Evolutionary conservation across 495 filamentous ascomycete genomes (phyloP).

Genomic region (Penicillium flavigenum): DNA sequence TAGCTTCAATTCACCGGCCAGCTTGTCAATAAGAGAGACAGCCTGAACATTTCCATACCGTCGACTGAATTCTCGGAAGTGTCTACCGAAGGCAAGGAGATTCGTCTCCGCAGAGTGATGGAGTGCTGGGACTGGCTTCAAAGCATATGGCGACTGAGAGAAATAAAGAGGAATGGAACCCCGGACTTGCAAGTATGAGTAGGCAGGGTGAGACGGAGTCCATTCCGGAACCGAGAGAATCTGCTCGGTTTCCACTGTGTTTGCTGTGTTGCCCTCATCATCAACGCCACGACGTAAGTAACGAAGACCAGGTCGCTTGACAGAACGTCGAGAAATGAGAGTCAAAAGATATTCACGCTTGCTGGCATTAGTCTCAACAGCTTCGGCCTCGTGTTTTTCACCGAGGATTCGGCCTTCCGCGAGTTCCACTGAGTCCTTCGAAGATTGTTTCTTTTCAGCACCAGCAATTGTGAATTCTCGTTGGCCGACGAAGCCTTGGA

Average conservation of each 20-base stretch:
- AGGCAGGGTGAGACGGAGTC: constrained; percentile 60
- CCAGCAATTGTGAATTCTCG: constrained; percentile 66
- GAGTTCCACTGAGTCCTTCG: constrained; percentile 22
- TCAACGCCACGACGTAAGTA: constrained; percentile 92
- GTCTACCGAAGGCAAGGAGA: constrained; percentile 69
- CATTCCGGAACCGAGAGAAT: constrained; percentile 70
- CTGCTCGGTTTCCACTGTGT: constrained; percentile 91
- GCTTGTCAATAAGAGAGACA: constrained; percentile 85
- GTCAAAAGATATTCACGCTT: constrained; percentile 69
- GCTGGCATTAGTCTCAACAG: constrained; percentile 23
- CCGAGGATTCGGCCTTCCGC: constrained; percentile 35
- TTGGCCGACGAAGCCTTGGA: constrained; percentile 96
- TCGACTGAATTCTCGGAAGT: constrained; percentile 65
- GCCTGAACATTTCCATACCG: constrained; percentile 74
- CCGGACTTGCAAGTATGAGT: constrained; percentile 81
- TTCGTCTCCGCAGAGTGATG: constrained; percentile 77
- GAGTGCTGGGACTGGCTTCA: constrained; percentile 81
- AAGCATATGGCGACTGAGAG: constrained; percentile 85
- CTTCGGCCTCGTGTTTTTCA: constrained; percentile 33
- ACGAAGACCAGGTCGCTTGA: constrained; percentile 78
- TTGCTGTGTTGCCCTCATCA: constrained; percentile 83
- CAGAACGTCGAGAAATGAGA: constrained; percentile 79
- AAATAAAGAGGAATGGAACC: constrained; percentile 93
- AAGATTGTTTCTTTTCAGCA: constrained; percentile 20
- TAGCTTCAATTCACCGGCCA: constrained; percentile 72